Base-by-base conservation (phyloP, 2,329 filamentous ascomycete species). In the Helotiales sp. region DNA sequence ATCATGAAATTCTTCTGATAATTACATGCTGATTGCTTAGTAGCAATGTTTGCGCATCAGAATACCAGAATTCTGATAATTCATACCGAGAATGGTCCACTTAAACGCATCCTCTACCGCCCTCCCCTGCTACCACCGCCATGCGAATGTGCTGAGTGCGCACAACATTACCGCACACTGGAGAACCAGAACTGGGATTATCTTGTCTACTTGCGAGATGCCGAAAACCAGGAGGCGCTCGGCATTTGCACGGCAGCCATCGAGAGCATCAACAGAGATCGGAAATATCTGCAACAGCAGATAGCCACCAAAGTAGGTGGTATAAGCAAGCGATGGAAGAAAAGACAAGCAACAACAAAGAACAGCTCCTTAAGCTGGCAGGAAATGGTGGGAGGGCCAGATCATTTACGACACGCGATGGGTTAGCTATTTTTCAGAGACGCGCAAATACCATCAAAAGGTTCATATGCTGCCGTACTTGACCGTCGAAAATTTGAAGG, bases 401-500 rank as follows among this genome's bases (percentile, higher is more conserved):
- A 3, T 42, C 15, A 9, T 2, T 17, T 42, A 42, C 19, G 38
- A 22, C 22, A 42, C 10, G 10, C 38, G 19, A 5, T 24, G 15
- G 3, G 19, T 6, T 9, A 25, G 15, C 38, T 42, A 13, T 22
- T 2, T 5, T 7, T 12, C 3, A 15, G 38, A 42, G 34, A 22
- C 38, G 10, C 38, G 38, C 5, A 19, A 42, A 10, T n/a, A n/a
- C n/a, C 19, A 47, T 47, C 12, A 19, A n/a, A 31, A 47, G 5
- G 24, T 47, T 6, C 44, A 47, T 19, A 4, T 47, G 24, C 17
- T 47, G 15, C 44, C 44, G 5, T 54, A 56, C 17, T 17, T 56
- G 22, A 57, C 50, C 36, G 8, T 46, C 2, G 42, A 59, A 38
- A 42, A n/a, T 31, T 34, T 59, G 29, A 42, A 34, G 22, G 33